Base-by-base conservation (phyloP, 306 rosid species). In the Echinosophora koreensis region DNA sequence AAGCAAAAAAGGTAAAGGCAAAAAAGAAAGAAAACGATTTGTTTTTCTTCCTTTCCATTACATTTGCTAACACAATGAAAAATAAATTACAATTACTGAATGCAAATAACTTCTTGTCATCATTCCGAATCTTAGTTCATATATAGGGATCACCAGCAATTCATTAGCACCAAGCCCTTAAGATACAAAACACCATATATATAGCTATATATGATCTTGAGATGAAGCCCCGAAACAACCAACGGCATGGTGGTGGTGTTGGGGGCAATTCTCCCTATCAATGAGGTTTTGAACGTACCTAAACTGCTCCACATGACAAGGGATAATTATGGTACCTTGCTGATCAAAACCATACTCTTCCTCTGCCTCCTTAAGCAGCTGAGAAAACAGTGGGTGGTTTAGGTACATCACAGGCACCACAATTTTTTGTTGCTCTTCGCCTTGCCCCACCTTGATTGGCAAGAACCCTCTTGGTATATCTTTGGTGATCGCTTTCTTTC, bases 281-380 rank as follows among this genome's bases (percentile, higher is more conserved):
- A 93, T 93, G 64, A 85, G 77, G 42, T 84, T 87, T 42, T 84
- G 90, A 60, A 93, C 87, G 62, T 81, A 51, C 82, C 88, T 77
- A 73, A 93, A 93, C 65, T 88, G 85, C 69, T 88, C 83, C 57
- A 89, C 86, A 47, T 84, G 94, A 80, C 97, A 93, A 64, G 97
- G 98, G 56, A 91, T 91, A 28, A 82, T 84, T 44, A 93, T 85
- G 55, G 98, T 80, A 14, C 97, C 98, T 9, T 86, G 86, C n/a
- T 93, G 97, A 77, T 86, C 89, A 74, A 93, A 93, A 0, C 98
- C 98, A 49, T 88, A 93, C 74, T 89, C 97, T 54, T 93, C 90
- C 75, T 93, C 98, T 0, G 95, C 97, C 84, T 89, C 95, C 46
- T 89, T 89, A 28, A 93, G 55, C 2, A 93, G 73, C 74, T 77